phyloP scores from a whole-genome alignment of 176 grass and related monocot species.

The Aegilops longissima region DNA sequence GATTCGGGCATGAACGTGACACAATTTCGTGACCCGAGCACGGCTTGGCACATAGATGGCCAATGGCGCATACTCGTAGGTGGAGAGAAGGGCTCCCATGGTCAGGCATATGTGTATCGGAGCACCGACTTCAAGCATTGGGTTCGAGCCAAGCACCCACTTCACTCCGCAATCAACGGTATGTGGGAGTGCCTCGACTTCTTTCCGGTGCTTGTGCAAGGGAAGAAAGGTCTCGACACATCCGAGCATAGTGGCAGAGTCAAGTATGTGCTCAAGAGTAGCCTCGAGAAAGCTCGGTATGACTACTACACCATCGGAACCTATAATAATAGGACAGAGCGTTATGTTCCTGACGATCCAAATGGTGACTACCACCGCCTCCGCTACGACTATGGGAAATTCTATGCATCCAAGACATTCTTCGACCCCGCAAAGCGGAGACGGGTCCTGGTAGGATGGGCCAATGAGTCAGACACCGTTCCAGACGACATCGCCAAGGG shows the following conservation, averaged over 20 bases:
- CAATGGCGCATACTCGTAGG: conserved; percentile 63
- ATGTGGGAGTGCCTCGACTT: conserved; percentile 72
- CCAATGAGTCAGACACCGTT: conserved; percentile 50
- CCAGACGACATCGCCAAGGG: conserved; percentile 41
- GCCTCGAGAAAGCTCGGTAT: conserved; percentile 29
- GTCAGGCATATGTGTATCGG: conserved; percentile 34
- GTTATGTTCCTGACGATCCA: conserved; percentile 40
- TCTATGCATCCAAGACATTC: conserved; percentile 78
- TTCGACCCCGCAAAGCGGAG: conserved; percentile 52
- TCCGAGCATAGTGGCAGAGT: not conserved
- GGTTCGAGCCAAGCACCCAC: conserved; percentile 41
- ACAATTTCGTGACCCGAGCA: conserved; percentile 62
- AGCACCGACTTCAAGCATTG: conserved; percentile 51
- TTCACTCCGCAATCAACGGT: conserved; percentile 40
- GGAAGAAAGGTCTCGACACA: conserved; percentile 29
- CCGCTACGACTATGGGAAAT: conserved; percentile 66
- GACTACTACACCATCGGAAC: conserved; percentile 16
- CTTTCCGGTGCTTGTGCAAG: conserved; percentile 13
- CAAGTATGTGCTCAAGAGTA: conserved; percentile 53
- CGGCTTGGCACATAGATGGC: conserved; percentile 38
- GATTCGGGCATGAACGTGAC: conserved; percentile 38
- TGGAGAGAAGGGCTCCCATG: conserved; percentile 1
- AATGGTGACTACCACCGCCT: conserved; percentile 22
- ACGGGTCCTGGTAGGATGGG: conserved; percentile 56
- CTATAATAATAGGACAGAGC: conserved; percentile 2